These are phyloP conservation scores for Umbilicaria muhlenbergii DNA, from an alignment of 495 filamentous ascomycete species.

Conservation along the genomic window DNA sequence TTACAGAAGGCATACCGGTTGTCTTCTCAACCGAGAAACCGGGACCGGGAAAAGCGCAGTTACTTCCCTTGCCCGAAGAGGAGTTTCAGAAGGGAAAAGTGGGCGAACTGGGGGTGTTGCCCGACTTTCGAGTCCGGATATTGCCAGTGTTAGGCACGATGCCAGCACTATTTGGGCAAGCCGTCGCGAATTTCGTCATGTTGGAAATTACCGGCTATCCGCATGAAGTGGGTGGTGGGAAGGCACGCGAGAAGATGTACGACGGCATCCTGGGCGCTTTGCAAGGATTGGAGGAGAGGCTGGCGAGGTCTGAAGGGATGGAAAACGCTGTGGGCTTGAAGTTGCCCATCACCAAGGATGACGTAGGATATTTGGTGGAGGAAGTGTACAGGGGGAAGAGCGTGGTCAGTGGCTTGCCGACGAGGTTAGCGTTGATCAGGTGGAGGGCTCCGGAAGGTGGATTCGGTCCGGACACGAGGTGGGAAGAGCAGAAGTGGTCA, in stretches of 20 bases:
- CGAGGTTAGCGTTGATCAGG: slow-evolving; percentile 55
- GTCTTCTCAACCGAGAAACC: slow-evolving; percentile 90
- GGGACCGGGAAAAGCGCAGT: slow-evolving; percentile 76
- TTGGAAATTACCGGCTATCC: slow-evolving; percentile 77
- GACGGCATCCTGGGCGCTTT: slow-evolving; percentile 59
- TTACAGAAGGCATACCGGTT: slow-evolving; percentile 73
- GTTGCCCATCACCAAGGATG: slow-evolving; percentile 58
- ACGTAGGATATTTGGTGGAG: slow-evolving; percentile 76
- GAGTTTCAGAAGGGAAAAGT: slow-evolving; percentile 82
- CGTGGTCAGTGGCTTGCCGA: slow-evolving; percentile 63
- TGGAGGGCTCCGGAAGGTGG: slow-evolving; percentile 52
- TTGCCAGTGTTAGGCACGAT: slow-evolving; percentile 91
- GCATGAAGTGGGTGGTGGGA: slow-evolving; percentile 61
- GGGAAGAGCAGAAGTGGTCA: slow-evolving; percentile 54
- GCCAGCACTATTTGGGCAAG: slow-evolving; percentile 90
- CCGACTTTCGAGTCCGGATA: slow-evolving; percentile 87
- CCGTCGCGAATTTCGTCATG: slow-evolving; percentile 80
- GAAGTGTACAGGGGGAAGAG: slow-evolving; percentile 80
- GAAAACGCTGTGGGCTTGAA: slow-evolving; percentile 55
- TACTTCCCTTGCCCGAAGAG: slow-evolving; percentile 75
- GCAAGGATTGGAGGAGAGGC: slow-evolving; percentile 60
- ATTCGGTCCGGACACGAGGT: slow-evolving; percentile 23
- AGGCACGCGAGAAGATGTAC: slow-evolving; percentile 78
- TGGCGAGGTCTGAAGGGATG: slow-evolving; percentile 39
- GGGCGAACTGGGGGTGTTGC: slow-evolving; percentile 70